phyloP scores from a whole-genome alignment of 2,329 filamentous ascomycete genomes.

The Exophiala aquamarina region DNA sequence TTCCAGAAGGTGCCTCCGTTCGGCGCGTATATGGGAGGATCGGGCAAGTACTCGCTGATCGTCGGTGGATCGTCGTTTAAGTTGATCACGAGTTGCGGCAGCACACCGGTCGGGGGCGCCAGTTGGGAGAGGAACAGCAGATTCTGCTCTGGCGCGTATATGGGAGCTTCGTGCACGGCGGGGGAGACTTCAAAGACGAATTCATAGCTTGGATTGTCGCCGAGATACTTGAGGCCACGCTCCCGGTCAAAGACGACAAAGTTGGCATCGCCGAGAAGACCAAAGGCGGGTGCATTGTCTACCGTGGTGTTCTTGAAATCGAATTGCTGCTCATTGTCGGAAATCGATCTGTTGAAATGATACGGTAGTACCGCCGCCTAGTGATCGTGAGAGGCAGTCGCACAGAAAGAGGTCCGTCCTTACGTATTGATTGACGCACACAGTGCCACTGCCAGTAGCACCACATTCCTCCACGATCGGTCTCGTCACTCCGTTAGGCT shows the following conservation, averaged over 20 bases:
- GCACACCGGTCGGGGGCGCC: conserved; percentile 36
- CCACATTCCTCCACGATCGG: conserved; percentile 34
- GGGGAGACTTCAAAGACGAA: conserved; percentile 39
- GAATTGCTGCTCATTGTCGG: conserved; percentile 26
- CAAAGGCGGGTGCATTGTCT: conserved; percentile 34
- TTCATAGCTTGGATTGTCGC: conserved; percentile 37
- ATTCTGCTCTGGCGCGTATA: conserved; percentile 42
- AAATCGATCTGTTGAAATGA: conserved; percentile 39
- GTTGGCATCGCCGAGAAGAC: conserved; percentile 34
- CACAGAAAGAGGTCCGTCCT: conserved; percentile 5
- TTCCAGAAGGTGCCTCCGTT: conserved; percentile 44
- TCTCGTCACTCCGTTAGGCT: conserved; percentile 27
- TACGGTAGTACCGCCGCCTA: conserved; percentile 34
- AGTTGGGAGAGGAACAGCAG: conserved; percentile 42
- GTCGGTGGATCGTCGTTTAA: conserved; percentile 45
- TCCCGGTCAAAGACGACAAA: conserved; percentile 42
- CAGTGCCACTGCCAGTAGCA: conserved; percentile 30
- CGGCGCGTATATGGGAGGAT: conserved; percentile 46
- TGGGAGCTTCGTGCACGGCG: conserved; percentile 44
- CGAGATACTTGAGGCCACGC: conserved; percentile 38
- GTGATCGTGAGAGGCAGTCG: background rate
- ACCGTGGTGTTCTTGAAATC: conserved; percentile 36
- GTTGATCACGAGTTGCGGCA: conserved; percentile 41
- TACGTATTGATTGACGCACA: conserved; percentile 42
- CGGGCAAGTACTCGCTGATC: conserved; percentile 36